Evolutionary conservation across 345 rosid genomes (phyloP), one percentile per base, ranked within the genome.

Genomic region (Schrenkiella parvula): DNA sequence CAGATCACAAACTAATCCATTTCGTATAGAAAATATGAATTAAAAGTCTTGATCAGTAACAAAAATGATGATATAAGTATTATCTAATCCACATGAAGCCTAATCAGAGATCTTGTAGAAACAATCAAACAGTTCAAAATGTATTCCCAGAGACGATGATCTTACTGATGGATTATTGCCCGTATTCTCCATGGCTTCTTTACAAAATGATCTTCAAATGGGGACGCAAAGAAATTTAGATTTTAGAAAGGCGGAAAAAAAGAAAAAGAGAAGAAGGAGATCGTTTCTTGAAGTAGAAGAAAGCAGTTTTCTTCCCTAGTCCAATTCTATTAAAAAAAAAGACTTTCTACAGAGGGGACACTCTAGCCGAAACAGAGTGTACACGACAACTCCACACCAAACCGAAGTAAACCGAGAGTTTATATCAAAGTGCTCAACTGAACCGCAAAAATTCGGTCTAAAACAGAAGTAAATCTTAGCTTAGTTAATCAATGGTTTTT

Each of bases 201-300:
- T 23, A 8, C 31, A 48, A 47, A 54, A 54, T 3, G 46, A 41
- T 38, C 26, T 42, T 25, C 15, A 5, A 73, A 9, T 52, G 26
- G 32, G 4, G 18, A 15, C 2, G 13, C 9, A 5, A 6, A 23
- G 0, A 44, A 23, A 42, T 19, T 34, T 64, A 54, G 48, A 35
- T 61, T 29, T 17, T 41, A 8, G 28, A 54, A 26, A 35, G 14
- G 0, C 29, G 2, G 28, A 19, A 2, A 4, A 41, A 3, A 8
- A n/a, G n/a, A n/a, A 64, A 18, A 37, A 5, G 4, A 8, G 2
- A 70, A 53, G 34, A 22, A 26, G 9, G 3, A 56, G 61, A 48
- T 74, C 14, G 61, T 51, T 67, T 66, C 73, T 58, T 74, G 54
- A 55, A 32, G 70, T 34, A 44, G 61, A 47, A 64, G 69, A 22